Evolutionary conservation across 768 basidiomycete species (phyloP).

Genomic region (Trametes meyenii): DNA sequence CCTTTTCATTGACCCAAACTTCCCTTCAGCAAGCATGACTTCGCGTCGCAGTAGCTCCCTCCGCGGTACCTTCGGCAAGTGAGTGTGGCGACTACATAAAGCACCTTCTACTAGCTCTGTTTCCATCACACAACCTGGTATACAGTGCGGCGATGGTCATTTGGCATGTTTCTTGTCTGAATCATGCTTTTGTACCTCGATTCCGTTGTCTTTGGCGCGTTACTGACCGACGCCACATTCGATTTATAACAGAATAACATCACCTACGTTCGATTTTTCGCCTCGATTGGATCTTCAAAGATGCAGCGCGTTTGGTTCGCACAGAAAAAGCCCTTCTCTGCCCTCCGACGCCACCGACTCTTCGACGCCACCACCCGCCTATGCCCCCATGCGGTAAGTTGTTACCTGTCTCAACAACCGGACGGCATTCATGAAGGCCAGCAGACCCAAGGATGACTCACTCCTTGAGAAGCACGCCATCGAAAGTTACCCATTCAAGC

Average conservation of each 20-base stretch:
- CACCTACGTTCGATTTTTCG: neutral
- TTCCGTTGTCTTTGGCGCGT: neutral
- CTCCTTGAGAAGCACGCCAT: conserved; percentile 14
- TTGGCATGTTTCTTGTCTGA: neutral
- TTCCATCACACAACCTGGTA: neutral
- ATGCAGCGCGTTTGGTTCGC: neutral
- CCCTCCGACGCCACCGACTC: neutral
- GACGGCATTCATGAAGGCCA: neutral
- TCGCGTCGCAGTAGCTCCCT: conserved; percentile 3
- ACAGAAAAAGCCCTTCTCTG: conserved; percentile 1
- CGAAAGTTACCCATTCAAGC: neutral
- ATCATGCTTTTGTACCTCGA: neutral
- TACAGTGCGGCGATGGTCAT: neutral
- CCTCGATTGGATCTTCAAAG: too few relatives aligned
- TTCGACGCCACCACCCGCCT: conserved; percentile 4
- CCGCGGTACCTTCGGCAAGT: conserved; percentile 7
- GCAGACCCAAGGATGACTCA: neutral
- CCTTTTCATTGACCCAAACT: neutral
- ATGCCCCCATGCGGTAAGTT: neutral
- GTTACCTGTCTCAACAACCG: neutral
- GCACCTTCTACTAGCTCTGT: neutral
- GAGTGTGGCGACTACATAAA: conserved; percentile 18
- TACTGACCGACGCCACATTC: conserved; percentile 17
- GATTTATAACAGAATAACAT: neutral
- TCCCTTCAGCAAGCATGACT: conserved; percentile 2